These are phyloP conservation scores for Saccharomycopsis hybrid DNA, from an alignment of 1,139 yeast species.

Conservation along the genomic window DNA sequence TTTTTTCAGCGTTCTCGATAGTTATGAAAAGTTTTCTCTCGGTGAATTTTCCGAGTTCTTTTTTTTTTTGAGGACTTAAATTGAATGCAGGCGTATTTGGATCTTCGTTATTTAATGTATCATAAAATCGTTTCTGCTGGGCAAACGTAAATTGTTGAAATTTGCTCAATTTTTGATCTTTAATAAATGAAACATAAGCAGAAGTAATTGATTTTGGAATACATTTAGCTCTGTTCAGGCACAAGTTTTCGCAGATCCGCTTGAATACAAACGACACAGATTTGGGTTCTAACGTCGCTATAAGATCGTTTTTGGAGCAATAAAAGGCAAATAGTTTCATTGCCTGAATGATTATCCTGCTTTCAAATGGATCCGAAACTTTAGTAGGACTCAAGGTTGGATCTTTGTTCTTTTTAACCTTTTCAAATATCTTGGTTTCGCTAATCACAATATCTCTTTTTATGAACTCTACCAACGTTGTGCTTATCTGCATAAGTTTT, in stretches of 20 bases:
- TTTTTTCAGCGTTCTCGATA: slow-evolving; percentile 7
- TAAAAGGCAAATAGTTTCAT: slow-evolving; percentile 11
- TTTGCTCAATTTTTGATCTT: slow-evolving; percentile 14
- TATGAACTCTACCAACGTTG: neutral
- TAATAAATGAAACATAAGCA: slow-evolving; percentile 8
- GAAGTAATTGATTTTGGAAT: slow-evolving; percentile 14
- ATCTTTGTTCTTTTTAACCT: neutral
- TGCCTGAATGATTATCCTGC: slow-evolving; percentile 11
- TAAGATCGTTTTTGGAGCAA: slow-evolving; percentile 5
- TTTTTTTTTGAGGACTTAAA: too few species aligned
- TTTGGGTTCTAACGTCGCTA: slow-evolving; percentile 5
- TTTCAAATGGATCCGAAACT: slow-evolving; percentile 20
- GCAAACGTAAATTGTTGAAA: slow-evolving; percentile 13
- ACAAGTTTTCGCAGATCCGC: slow-evolving; percentile 9
- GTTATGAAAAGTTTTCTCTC: slow-evolving; percentile 12
- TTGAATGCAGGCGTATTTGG: neutral
- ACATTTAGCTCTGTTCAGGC: too few species aligned
- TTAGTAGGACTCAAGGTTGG: neutral
- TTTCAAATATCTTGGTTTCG: neutral
- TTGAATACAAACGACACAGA: slow-evolving; percentile 2
- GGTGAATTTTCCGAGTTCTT: neutral
- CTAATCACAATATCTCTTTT: slow-evolving; percentile 1
- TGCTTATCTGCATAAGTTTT: slow-evolving; percentile 2
- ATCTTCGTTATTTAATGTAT: neutral
- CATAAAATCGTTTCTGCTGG: slow-evolving; percentile 7